Conservation (phyloP, 371 early-diverging fungal genomes). For the Capillidium heterosporum region DNA sequence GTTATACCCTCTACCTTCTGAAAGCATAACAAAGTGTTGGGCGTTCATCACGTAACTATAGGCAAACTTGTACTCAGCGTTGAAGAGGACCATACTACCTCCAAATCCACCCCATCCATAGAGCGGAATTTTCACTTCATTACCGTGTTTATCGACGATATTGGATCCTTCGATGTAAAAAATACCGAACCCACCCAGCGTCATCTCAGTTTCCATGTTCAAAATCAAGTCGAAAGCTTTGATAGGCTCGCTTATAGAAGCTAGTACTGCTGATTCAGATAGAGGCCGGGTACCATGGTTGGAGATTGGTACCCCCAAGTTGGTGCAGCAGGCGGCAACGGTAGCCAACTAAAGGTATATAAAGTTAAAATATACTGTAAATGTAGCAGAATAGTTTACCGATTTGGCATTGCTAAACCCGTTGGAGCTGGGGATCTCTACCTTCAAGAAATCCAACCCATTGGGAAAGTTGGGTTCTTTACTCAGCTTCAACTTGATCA, state of each 20-base stretch:
- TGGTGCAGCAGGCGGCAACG: background rate
- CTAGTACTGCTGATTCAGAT: background rate
- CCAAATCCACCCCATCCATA: slow-evolving; percentile 35
- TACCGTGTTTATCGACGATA: no score
- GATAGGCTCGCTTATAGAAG: background rate
- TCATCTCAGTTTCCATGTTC: background rate
- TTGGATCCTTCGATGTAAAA: background rate
- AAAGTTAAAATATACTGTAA: background rate
- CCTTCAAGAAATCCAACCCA: background rate
- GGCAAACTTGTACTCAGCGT: slow-evolving; percentile 24
- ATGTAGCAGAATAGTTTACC: background rate
- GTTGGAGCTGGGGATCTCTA: background rate
- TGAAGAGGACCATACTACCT: slow-evolving; percentile 32
- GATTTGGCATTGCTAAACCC: slow-evolving; percentile 1
- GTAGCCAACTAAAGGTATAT: background rate
- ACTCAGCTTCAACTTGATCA: background rate
- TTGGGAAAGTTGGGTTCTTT: background rate
- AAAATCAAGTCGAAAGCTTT: slow-evolving; percentile 7
- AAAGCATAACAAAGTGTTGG: background rate
- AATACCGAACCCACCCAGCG: background rate
- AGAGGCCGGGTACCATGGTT: no score
- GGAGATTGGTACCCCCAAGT: no score
- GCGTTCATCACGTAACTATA: slow-evolving; percentile 30
- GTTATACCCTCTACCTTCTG: background rate
- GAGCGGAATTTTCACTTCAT: background rate